Conservation (phyloP, 495 filamentous ascomycete species). For the Pyronema domesticum region DNA sequence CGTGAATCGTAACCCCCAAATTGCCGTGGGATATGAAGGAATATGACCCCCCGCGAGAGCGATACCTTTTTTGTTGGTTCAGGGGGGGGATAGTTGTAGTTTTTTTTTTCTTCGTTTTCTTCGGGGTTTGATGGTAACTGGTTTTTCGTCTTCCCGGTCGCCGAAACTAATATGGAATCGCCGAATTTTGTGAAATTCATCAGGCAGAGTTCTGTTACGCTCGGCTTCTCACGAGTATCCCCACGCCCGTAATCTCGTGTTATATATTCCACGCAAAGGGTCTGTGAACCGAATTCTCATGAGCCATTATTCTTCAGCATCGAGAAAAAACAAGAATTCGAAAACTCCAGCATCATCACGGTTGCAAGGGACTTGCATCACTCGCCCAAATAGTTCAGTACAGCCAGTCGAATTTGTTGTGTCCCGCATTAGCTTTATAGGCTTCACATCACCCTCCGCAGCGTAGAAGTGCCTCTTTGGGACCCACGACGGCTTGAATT, state of each 20-base stretch:
- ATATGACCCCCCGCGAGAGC: neutral
- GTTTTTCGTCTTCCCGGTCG: neutral
- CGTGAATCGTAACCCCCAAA: neutral
- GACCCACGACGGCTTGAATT: neutral
- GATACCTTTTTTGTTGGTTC: neutral
- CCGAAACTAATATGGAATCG: neutral
- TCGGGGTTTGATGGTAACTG: neutral
- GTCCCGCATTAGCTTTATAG: neutral
- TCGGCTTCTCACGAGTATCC: too few species aligned
- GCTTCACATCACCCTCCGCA: neutral
- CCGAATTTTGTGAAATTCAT: neutral
- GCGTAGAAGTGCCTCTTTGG: constrained; percentile 1
- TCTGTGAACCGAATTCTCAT: neutral
- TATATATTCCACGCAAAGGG: neutral
- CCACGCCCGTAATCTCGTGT: neutral
- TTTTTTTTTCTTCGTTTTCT: too few species aligned
- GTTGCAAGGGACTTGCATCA: neutral
- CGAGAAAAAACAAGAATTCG: neutral
- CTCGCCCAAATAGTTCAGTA: neutral
- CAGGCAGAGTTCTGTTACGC: too few species aligned
- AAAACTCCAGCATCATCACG: neutral
- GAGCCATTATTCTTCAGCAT: neutral
- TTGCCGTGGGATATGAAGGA: neutral
- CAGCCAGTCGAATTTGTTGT: neutral
- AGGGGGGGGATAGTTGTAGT: neutral